Evolutionary conservation across 768 basidiomycete genomes (phyloP), one percentile per base, ranked within the genome.

Genomic region (Calocybe indica): DNA sequence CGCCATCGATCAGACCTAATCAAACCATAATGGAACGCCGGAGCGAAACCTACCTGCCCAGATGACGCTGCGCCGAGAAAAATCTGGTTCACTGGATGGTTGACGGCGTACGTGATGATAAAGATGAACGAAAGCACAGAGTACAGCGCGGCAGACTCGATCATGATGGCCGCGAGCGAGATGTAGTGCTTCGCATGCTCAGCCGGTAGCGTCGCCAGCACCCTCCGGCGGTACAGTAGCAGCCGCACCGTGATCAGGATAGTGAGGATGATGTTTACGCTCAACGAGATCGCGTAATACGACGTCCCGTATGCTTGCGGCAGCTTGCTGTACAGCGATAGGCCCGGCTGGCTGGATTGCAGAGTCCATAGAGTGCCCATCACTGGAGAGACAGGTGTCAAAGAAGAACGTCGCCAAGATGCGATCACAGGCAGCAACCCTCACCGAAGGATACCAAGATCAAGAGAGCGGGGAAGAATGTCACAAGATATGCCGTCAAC

Each of bases 101-200:
- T 52, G 12, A 61, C n/a, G 5, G 62, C 64, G 46, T 65, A 70
- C 0, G 62, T 57, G 12, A 65, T 52, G 45, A 71, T 58, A 50
- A 68, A 59, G 30, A 63, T 46, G 29, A 68, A 9, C 1, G 65
- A 56, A 40, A 63, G 60, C 28, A 63, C 42, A 12, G 65, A 64
- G 40, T 68, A 67, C 13, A 70, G 46, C 1, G 65, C 62, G 7
- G 70, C 68, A 7, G 64, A 67, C 50, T 72, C 66, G 29, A 72
- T 48, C 43, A 72, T 52, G 37, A 71, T 60, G 6, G 63, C 55
- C 1, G 52, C 56, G 12, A 67, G 41, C 7, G 62, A 63, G 22
- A 61, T 49, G 43, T 70, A 70, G 45, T 63, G 57, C 15, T 43
- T 54, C n/a, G 59, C 66, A 31, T 64, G 53, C 1, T 59, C 62